phyloP scores from a whole-genome alignment of 2,329 filamentous ascomycete genomes.

The Nigrospora sphaerica region DNA sequence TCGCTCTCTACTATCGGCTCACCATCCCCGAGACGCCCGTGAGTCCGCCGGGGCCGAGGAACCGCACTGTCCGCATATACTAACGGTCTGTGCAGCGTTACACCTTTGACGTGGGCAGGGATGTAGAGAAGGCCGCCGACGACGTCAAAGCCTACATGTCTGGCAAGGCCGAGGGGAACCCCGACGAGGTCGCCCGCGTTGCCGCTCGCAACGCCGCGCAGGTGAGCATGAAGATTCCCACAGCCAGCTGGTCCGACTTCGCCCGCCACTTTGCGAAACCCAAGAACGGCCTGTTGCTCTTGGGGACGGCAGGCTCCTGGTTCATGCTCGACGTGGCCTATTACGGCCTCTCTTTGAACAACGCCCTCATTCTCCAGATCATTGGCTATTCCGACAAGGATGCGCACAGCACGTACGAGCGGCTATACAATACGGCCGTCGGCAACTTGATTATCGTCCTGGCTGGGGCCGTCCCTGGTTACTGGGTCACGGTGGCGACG shows the following conservation, averaged over 20 bases:
- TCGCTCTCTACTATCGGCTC: constrained; percentile 71
- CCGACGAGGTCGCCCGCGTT: constrained; percentile 62
- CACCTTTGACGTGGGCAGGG: constrained; percentile 73
- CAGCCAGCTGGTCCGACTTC: constrained; percentile 70
- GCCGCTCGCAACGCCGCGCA: constrained; percentile 46
- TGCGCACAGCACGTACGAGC: constrained; percentile 54
- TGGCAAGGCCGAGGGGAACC: constrained; percentile 53
- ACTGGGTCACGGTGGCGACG: constrained; percentile 71
- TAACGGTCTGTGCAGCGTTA: constrained; percentile 45
- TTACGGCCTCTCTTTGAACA: constrained; percentile 69
- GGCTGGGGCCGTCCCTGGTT: constrained; percentile 72
- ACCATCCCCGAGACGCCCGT: constrained; percentile 79
- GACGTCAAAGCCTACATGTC: constrained; percentile 70
- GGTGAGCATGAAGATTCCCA: constrained; percentile 53
- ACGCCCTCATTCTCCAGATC: constrained; percentile 60
- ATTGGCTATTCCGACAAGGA: constrained; percentile 62
- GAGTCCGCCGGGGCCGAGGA: constrained; percentile 3
- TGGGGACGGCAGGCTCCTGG: constrained; percentile 81
- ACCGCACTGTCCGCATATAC: background rate
- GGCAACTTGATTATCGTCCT: constrained; percentile 75
- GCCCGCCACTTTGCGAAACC: constrained; percentile 59
- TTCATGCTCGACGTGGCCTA: constrained; percentile 52
- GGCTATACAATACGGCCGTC: constrained; percentile 66
- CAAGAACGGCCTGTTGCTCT: constrained; percentile 64
- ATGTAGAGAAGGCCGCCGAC: constrained; percentile 65